Base-by-base conservation (phyloP, 1,139 yeast genomes). In the Candida mesenterica region DNA sequence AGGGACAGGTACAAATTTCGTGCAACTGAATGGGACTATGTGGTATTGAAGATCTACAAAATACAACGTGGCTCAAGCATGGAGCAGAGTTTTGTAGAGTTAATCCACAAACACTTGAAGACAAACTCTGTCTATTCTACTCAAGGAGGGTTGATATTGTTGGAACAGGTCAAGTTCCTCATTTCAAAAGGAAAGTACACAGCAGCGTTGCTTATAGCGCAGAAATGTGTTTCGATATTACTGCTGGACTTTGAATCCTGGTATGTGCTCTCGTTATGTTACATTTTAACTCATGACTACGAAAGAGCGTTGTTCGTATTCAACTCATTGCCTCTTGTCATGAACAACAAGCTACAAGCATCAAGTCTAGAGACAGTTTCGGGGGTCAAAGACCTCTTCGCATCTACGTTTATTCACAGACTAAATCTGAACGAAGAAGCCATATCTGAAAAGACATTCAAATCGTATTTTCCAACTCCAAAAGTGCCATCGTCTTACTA, bases 221-320 rank as follows among this genome's bases (percentile, higher is more conserved):
- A 61, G 35, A 53, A 52, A 15, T 53, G 66, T 14, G 57, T 68
- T 7, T 44, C 53, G 20, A 53, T 67, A 4, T 47, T 68, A 24
- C 74, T 74, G 4, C 55, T 68, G 27, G 75, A 69, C 41, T 69
- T 61, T 38, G 74, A 68, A 22, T 55, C 65, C 30, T 69, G 75
- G 75, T 61, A 53, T 44, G 48, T 52, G 27, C 50, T 69, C 24
- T 54, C 65, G 3, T 49, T 68, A 24, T 57, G 68, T 40, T 64
- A 68, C 40, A 49, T 66, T 10, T 44, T 68, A 30, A 43, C 39
- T 2, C 52, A 53, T n/a, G 56, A 68, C 34, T 59, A 50, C 40
- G 50, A 48, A 27, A 49, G 48, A 29, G 74, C 74, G 1, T 45
- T 69, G 14, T 41, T 54, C 8, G 56, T 65, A 9, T 49, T 69